phyloP scores from a whole-genome alignment of 1,139 yeast species.

The Yamadazyma kanchanaburiensis region DNA sequence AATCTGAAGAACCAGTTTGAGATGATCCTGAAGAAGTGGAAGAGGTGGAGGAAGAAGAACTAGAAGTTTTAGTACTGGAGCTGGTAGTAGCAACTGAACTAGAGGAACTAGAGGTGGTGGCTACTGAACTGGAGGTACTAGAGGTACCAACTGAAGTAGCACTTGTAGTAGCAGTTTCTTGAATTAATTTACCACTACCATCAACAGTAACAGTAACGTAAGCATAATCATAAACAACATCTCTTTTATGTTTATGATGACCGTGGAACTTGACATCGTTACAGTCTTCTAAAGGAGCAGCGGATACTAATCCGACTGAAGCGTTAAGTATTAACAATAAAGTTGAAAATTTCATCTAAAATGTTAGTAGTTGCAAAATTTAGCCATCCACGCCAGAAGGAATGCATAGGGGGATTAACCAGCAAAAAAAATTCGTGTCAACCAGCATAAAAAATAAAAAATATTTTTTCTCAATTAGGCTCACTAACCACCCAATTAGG shows the following conservation, averaged over 20 bases:
- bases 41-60: slow-evolving; percentile 1
- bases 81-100: slow-evolving; percentile 18
- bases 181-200: slow-evolving; percentile 52
- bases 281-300: slow-evolving; percentile 30
- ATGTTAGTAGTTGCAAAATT: slow-evolving; percentile 3
- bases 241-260: slow-evolving; percentile 62
- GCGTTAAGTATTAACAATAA: slow-evolving; percentile 13
- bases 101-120: slow-evolving; percentile 12
- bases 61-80: slow-evolving; percentile 9
- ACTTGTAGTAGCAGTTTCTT: slow-evolving; percentile 14
- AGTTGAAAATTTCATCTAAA: slow-evolving; percentile 12
- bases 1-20: slow-evolving; percentile 21
- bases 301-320: slow-evolving; percentile 20
- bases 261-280: slow-evolving; percentile 18
- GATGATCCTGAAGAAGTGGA: slow-evolving; percentile 7
- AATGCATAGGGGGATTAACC: no score
- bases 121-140: slow-evolving; percentile 9
- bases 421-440: no score
- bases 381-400: no score
- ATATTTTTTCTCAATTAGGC: slow-evolving; percentile 5
- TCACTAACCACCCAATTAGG: slow-evolving; percentile 3
- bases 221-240: slow-evolving; percentile 77
- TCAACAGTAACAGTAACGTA: slow-evolving; percentile 76
- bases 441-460: no score
- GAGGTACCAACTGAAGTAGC: slow-evolving; percentile 16